phyloP scores from a whole-genome alignment of 768 basidiomycete genomes.

The Solioccasus polychromus region DNA sequence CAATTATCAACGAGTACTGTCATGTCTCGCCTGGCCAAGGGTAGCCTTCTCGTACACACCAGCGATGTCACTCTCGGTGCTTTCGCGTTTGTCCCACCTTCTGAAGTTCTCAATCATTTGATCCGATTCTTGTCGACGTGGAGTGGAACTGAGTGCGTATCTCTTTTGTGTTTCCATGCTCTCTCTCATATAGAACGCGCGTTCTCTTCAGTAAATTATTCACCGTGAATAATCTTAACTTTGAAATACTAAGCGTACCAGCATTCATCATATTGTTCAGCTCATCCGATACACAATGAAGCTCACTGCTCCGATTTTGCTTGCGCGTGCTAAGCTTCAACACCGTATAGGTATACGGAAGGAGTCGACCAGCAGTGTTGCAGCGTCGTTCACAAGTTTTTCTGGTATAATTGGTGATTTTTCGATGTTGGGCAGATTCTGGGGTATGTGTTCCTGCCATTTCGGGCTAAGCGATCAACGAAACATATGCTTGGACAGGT shows the following conservation, averaged over 20 bases:
- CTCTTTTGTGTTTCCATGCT: constrained; percentile 6
- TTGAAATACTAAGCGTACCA: not conserved
- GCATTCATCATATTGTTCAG: constrained; percentile 35
- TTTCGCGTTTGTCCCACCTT: constrained; percentile 56
- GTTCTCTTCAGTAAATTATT: constrained; percentile 61
- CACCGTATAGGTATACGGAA: constrained; percentile 58
- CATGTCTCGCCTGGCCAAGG: constrained; percentile 54
- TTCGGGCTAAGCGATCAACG: not conserved
- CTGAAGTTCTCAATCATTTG: constrained; percentile 67
- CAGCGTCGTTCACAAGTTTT: constrained; percentile 53
- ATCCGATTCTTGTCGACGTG: constrained; percentile 77
- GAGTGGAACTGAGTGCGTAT: constrained; percentile 78
- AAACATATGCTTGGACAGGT: constrained; percentile 39
- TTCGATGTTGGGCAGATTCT: constrained; percentile 71
- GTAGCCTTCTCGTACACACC: constrained; percentile 45
- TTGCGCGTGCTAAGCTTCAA: constrained; percentile 66
- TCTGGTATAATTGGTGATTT: constrained; percentile 60
- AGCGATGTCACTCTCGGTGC: constrained; percentile 64
- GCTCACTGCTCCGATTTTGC: constrained; percentile 61
- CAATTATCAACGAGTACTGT: not conserved
- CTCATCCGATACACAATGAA: constrained; percentile 74
- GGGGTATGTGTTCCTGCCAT: constrained; percentile 51
- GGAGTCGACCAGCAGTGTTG: constrained; percentile 51
- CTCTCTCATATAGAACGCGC: constrained; percentile 11
- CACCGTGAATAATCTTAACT: constrained; percentile 42